These are phyloP conservation scores for Pythium brachiatum DNA, from an alignment of 352 stramenopile genomes.

Conservation along the genomic window DNA sequence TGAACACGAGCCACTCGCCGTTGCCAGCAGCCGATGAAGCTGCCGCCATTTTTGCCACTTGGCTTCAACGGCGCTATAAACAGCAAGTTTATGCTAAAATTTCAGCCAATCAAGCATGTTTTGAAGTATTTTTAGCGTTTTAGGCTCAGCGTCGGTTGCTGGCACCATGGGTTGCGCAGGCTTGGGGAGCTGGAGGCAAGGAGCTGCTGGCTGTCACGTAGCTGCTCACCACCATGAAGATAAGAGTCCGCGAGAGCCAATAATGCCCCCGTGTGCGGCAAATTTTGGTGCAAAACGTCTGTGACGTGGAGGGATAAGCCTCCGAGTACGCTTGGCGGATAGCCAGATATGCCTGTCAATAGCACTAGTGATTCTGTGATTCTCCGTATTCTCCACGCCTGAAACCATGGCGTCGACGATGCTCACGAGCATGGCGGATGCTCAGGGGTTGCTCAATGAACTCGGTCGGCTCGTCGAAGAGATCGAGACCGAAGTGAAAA, in stretches of 20 bases:
- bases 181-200: background rate
- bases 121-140: background rate
- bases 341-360: background rate
- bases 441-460: conserved; percentile 31
- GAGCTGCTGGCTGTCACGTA: too few species aligned
- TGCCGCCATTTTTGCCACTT: background rate
- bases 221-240: too few species aligned
- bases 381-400: background rate
- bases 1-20: background rate
- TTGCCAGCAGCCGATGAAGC: background rate
- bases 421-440: conserved; percentile 49
- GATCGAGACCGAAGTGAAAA: conserved; percentile 38
- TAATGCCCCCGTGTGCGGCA: background rate
- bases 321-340: background rate
- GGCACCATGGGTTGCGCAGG: background rate
- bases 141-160: background rate
- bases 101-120: background rate
- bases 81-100: background rate
- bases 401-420: conserved; percentile 5
- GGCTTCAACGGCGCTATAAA: background rate
- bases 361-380: background rate
- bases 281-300: background rate
- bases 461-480: conserved; percentile 36
- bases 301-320: conserved; percentile 3
- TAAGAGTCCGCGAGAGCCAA: background rate